Percentiles rank a stretch among this genome's conserved stretches.
These are phyloP conservation scores for Zhuliangozyma parablackwelliae DNA, from an alignment of 1,139 yeast species.

Conservation along the genomic window DNA sequence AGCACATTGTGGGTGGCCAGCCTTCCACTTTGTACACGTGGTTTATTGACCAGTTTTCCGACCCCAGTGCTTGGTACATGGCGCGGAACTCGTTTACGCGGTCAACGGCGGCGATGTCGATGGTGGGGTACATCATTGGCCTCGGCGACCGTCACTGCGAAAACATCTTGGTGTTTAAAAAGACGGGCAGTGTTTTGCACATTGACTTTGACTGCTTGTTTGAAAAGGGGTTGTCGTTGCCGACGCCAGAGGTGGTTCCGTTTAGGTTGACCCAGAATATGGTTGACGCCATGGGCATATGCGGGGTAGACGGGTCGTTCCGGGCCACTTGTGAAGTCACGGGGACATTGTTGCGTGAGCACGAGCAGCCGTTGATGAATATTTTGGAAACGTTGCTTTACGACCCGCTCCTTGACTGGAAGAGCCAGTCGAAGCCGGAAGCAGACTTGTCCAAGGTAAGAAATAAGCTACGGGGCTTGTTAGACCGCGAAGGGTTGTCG, in stretches of 20 bases:
- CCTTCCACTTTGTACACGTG: conserved; percentile 82
- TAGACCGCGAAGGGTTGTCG: conserved; percentile 79
- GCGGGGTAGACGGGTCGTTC: conserved; percentile 88
- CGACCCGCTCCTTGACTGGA: conserved; percentile 85
- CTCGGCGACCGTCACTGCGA: conserved; percentile 97
- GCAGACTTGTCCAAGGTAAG: conserved; percentile 72
- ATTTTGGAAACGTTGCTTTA: conserved; percentile 87
- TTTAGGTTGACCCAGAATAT: conserved; percentile 85
- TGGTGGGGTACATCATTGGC: conserved; percentile 87
- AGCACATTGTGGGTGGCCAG: conserved; percentile 33
- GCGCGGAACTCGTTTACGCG: conserved; percentile 73
- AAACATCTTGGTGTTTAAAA: conserved; percentile 71
- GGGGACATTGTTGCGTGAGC: conserved; percentile 61
- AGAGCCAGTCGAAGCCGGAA: conserved; percentile 47
- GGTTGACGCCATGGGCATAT: conserved; percentile 87
- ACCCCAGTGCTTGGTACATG: conserved; percentile 82
- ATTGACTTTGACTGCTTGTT: conserved; percentile 96
- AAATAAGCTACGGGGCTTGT: conserved; percentile 74
- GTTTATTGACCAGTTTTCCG: conserved; percentile 86
- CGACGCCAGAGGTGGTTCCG: conserved; percentile 90
- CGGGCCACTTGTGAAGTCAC: conserved; percentile 86
- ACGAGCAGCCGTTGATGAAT: conserved; percentile 88
- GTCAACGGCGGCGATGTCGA: conserved; percentile 93
- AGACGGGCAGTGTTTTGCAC: conserved; percentile 77
- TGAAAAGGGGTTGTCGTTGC: conserved; percentile 71